Evolutionary conservation across 1,139 yeast species (phyloP), one percentile per base, ranked within the genome.

Genomic region (Pichia sorboxylosa): DNA sequence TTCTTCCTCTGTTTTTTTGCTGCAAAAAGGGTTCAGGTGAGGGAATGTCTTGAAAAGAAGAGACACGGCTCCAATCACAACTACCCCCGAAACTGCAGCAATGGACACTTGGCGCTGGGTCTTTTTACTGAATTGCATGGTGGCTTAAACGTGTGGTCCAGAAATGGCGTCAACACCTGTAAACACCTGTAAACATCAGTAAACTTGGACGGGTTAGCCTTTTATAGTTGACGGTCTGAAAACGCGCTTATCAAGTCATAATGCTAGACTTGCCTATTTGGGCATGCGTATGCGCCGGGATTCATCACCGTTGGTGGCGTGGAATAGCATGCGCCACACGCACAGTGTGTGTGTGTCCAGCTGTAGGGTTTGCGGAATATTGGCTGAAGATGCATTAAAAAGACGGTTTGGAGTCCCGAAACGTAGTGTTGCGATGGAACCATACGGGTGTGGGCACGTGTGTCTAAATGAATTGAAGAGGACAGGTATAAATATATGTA

Each of bases 31-130:
- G 32, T 41, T 60, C 30, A 69, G 52, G 43, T 70, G 78, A 14
- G 78, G 77, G 42, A 59, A 71, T 1, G 77, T 70, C 39, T 61
- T 63, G 40, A 69, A 55, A 6, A 69, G 41, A 14, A 73, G 40
- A 28, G 59, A 58, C 0, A 66, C 55, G 4, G 68, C 66, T 21
- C 72, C 72, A 4, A 68, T 40, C 4, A 65, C 50, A 5, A 61
- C 59, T 1, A 64, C 63, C 7, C 67, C 60, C 1, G 70, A 54
- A 1, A 59, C 47, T 2, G 59, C 56, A 4, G 52, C 54, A 17
- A 51, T 34, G 1, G 51, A 37, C 6, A 41, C 37, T 29, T 46
- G 43, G 27, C 50, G 48, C 21, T 49, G 52, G 36, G 38, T 45
- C 30, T 40, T 43, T 7, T 38, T 28, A 13, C 37, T 17, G 3